phyloP scores from a whole-genome alignment of 2,329 filamentous ascomycete species.

The Biscogniauxia marginata region DNA sequence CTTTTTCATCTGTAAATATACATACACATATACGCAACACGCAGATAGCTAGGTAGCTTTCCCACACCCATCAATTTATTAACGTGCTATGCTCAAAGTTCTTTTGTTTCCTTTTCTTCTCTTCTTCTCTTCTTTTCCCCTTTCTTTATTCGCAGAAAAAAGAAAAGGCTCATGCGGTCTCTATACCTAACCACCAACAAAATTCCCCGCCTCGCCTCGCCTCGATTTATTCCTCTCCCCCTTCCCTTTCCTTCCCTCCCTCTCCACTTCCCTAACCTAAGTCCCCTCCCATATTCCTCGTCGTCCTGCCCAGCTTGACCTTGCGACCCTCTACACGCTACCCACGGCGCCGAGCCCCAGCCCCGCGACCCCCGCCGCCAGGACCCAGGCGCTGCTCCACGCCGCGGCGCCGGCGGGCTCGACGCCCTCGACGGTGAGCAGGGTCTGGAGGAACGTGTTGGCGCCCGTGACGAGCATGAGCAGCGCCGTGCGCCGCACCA shows the following conservation, averaged over 20 bases:
- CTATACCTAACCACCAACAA: too few species aligned
- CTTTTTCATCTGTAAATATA: too few species aligned
- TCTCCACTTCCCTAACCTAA: background rate
- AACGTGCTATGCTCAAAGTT: too few species aligned
- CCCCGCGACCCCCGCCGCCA: slow-evolving; percentile 61
- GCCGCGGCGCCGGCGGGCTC: slow-evolving; percentile 66
- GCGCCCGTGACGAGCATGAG: slow-evolving; percentile 56
- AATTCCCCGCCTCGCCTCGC: too few species aligned
- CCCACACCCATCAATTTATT: too few species aligned
- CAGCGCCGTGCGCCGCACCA: slow-evolving; percentile 63
- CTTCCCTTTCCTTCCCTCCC: background rate
- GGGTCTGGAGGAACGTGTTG: slow-evolving; percentile 63
- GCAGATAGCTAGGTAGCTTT: too few species aligned
- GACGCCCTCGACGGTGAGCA: slow-evolving; percentile 66
- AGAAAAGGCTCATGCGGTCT: too few species aligned
- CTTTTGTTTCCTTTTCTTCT: too few species aligned
- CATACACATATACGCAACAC: too few species aligned
- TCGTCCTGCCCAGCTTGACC: too few species aligned
- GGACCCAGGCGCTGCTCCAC: slow-evolving; percentile 75
- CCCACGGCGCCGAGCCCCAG: slow-evolving; percentile 51
- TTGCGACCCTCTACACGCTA: slow-evolving; percentile 50
- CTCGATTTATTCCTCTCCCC: background rate
- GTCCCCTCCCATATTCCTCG: background rate
- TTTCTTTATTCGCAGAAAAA: too few species aligned
- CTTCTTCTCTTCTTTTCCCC: too few species aligned